A percentile compares a stretch with the other conserved stretches of the same genome.
phyloP scores from a whole-genome alignment of 306 rosid genomes.

The Vigna trinervia region DNA sequence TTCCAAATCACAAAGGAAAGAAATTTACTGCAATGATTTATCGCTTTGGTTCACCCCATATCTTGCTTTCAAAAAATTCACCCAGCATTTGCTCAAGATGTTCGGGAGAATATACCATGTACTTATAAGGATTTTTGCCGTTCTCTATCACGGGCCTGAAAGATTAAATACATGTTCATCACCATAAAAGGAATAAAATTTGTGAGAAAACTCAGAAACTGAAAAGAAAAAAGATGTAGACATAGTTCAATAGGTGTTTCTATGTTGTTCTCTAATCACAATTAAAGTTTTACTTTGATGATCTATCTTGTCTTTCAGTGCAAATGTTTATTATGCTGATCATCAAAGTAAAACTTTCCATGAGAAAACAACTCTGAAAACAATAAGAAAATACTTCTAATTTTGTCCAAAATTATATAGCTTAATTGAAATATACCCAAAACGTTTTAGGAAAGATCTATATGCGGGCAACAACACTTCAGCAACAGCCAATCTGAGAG shows the following conservation, averaged over 20 bases:
- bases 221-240: neutral
- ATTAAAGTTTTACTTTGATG: neutral
- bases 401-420: neutral
- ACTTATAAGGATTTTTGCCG: conserved; percentile 84
- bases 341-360: neutral
- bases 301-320: neutral
- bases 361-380: neutral
- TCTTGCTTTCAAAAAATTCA: conserved; percentile 91
- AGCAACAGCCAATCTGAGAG: conserved; percentile 91
- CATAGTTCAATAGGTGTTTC: neutral
- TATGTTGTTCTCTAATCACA: neutral
- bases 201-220: neutral
- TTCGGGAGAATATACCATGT: conserved; percentile 72
- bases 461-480: conserved; percentile 96
- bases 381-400: neutral
- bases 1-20: conserved; percentile 16
- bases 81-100: conserved; percentile 80
- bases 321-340: neutral
- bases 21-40: conserved; percentile 46
- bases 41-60: conserved; percentile 83
- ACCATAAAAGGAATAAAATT: neutral
- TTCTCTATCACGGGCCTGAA: conserved; percentile 87
- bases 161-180: conserved; percentile 27
- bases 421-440: conserved; percentile 57
- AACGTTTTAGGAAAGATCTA: conserved; percentile 88